A percentile compares a stretch with the other conserved stretches of the same genome.
Conservation (phyloP, 257 asterid species). For the Linderniella brevidens region DNA sequence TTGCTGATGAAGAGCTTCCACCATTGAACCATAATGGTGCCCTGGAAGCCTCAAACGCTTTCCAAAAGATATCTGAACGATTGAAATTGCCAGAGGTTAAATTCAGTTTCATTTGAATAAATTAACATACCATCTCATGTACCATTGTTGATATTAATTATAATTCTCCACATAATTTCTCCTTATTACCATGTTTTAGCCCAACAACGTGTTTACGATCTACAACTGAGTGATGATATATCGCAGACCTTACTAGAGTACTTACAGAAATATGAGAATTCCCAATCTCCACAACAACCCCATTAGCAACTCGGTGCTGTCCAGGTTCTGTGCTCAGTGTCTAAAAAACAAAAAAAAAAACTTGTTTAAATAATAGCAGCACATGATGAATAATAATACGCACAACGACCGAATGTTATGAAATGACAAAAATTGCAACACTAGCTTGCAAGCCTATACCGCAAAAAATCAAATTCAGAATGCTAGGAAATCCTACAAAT, state of each 20-base stretch:
- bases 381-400: not conserved
- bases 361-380: conserved; percentile 1
- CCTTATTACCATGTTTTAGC: too few relatives aligned
- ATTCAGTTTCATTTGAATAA: too few relatives aligned
- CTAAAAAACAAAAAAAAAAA: conserved; percentile 25
- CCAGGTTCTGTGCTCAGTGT: conserved; percentile 70
- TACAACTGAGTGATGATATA: too few relatives aligned
- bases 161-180: too few relatives aligned
- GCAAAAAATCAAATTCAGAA: too few relatives aligned
- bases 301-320: conserved; percentile 55
- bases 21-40: conserved; percentile 24
- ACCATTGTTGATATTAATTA: too few relatives aligned
- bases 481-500: too few relatives aligned
- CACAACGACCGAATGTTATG: not conserved
- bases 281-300: conserved; percentile 50
- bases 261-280: conserved; percentile 65
- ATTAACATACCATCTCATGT: too few relatives aligned
- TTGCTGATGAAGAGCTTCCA: conserved; percentile 36
- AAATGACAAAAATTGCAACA: too few relatives aligned
- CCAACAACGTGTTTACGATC: too few relatives aligned
- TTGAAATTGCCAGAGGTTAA: conserved; percentile 11
- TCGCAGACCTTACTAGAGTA: conserved; percentile 12
- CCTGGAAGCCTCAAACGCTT: conserved; percentile 72
- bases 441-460: too few relatives aligned
- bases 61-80: conserved; percentile 58